Percentiles rank a stretch among this genome's conserved stretches.
Conservation (phyloP, 2,329 filamentous ascomycete genomes). For the Fusarium nelsonii region DNA sequence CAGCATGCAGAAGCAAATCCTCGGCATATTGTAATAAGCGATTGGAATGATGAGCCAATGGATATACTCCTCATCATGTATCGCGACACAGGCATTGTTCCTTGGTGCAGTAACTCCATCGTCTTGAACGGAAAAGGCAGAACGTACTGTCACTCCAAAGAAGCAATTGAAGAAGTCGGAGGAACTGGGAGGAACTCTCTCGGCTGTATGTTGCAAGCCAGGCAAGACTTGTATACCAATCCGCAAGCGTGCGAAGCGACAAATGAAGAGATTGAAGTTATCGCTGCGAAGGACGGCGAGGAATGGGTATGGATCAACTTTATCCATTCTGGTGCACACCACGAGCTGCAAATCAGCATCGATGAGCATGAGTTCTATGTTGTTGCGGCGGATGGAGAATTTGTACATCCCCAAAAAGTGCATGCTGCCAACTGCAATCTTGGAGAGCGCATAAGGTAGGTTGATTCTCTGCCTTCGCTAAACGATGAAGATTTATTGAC, state of each 20-base stretch:
- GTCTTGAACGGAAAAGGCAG: background rate
- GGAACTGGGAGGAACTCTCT: background rate
- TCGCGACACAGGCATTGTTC: background rate
- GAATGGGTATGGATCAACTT: conserved; percentile 4
- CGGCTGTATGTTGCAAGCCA: background rate
- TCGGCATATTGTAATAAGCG: background rate
- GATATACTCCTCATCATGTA: background rate
- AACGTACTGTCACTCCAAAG: background rate
- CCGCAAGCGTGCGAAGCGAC: background rate
- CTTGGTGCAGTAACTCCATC: background rate
- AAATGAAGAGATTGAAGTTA: background rate
- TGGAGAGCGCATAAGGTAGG: background rate
- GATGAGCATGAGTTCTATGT: background rate
- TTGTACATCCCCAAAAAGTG: background rate
- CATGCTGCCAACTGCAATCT: background rate
- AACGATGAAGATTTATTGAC: background rate
- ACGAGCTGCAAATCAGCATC: background rate
- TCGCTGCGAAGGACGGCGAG: background rate
- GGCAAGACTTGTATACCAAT: background rate
- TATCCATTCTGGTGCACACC: conserved; percentile 1
- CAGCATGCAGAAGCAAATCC: background rate
- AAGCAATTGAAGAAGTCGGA: background rate
- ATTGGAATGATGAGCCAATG: background rate
- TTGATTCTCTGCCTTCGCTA: rapidly evolving
- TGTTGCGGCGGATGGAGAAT: background rate